Evolutionary conservation across 176 grass and related monocot species (phyloP), one percentile per base, ranked within the genome.

Genomic region (Zizania latifolia): DNA sequence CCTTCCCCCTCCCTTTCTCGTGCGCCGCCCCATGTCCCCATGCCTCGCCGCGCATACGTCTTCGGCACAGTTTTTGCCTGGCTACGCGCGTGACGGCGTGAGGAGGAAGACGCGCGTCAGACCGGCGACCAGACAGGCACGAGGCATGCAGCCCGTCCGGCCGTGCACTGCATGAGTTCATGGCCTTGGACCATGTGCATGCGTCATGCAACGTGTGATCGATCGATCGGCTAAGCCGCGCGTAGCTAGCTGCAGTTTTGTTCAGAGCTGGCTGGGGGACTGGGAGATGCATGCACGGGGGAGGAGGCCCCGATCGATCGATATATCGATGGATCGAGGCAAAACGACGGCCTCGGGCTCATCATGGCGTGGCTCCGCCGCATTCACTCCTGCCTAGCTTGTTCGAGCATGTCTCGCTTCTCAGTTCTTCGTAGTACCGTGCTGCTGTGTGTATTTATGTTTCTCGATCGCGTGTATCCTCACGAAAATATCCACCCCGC

Each of bases 131-230:
- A 22, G 48, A 21, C 48, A n/a, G n/a, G n/a, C n/a, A n/a, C n/a
- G 44, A 16, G 15, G 44, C 44, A 48, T 19, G 44, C 44, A 17
- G 21, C 7, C 19, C 10, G 16, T n/a, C n/a, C 26, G 69, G 14
- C 27, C 16, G 66, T 24, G 32, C n/a, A n/a, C n/a, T n/a, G n/a
- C 27, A 8, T 33, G 28, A 48, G 29, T 22, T 48, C 68, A 27
- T 34, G 55, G 21, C 61, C 68, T 68, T 40, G 66, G 85, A 17
- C 61, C 74, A 74, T 43, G 75, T 53, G 48, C 48, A 53, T 53
- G 86, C 86, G 86, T 83, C 86, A 88, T 68, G 86, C 86, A 69
- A 62, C 80, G 80, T n/a, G n/a, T n/a, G n/a, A n/a, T n/a, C 65
- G 58, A 64, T 77, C 35, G 34, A 78, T 78, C 26, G 27, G 51